Base-by-base conservation (phyloP, 108 stramenopile genomes). In the Epithemia pelagica region DNA sequence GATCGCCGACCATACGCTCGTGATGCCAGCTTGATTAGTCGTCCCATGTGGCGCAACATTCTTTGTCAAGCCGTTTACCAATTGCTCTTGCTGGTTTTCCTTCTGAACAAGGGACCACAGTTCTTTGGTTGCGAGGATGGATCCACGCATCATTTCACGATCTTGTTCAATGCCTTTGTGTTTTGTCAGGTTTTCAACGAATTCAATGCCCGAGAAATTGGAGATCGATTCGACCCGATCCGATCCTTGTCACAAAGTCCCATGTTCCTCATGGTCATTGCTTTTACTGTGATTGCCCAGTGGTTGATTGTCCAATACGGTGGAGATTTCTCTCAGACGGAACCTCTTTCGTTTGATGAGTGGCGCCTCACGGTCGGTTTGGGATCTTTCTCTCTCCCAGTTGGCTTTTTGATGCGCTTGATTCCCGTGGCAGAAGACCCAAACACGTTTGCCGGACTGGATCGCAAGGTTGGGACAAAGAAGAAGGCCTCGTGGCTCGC, bases 161-260 rank as follows among this genome's bases (percentile, higher is more conserved):
- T 94, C 64, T 53, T 97, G 68, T 97, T 97, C 90, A 97, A 97
- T 74, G 87, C 91, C 30, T 97, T 97, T 76, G 95, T 97, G 1
- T 94, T 95, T 64, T 78, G 87, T 60, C 90, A 95, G 79, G 76
- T 97, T 54, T 95, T 94, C 73, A 96, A 96, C 74, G 94, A 97
- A 70, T 92, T 97, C 79, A 95, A 97, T 76, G 86, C 92, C 10
- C 87, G 94, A 31, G 83, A 87, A 59, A 89, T 85, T 71, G 84
- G 84, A 54, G 84, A 85, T 62, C 54, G 71, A 20, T 86, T 90
- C 59, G 70, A 86, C 64, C 83, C 81, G 26, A 65, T 87, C 55
- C 58, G 73, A 21, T 67, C 67, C 1, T 52, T 87, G 15, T 67
- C 72, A 68, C 82, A 81, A 28, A 91, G 85, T 66, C 85, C 82